Evolutionary conservation across 1,284 basidiomycete genomes (phyloP), one percentile per base, ranked within the genome.

Genomic region (Leccinum angustisporum): DNA sequence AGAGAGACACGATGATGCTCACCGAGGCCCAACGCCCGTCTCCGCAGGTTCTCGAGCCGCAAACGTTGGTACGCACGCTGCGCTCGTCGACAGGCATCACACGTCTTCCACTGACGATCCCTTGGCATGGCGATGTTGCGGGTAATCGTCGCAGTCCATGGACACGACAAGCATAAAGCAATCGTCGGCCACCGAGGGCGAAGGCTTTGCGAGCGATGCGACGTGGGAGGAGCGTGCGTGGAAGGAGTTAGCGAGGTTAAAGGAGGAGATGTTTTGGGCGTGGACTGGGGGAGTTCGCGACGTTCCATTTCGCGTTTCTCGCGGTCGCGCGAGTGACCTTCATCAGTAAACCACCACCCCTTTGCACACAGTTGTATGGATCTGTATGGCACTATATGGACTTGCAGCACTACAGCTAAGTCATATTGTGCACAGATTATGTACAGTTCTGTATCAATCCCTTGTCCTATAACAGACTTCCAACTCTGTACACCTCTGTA

Each of bases 201-300:
- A 70, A 56, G 67, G 72, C 5, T 86, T 82, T 58, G 80, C 87
- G 21, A 83, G 86, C 16, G 85, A 88, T 48, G 78, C 84, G 25
- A 89, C 86, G 3, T 97, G 94, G 95, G 95, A 97, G 76, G 92
- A 93, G 71, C 84, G 89, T 63, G 89, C 91, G 48, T 97, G 94
- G 94, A 89, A 86, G 69, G 90, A 94, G 77, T 76, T 97, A 14
- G 81, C 91, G 8, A 83, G 83, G 60, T 75, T 97, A 66, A 88
- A 90, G 68, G 94, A 97, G 77, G 90, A 90, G 58, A 94, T 97
- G 90, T 95, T 92, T 77, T 94, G 87, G 86, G 90, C 94, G 38
- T 79, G 94, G 58, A 78, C 95, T 36, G 94, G 94, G 1, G 86
- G 85, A n/a, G n/a, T n/a, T n/a, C n/a, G n/a, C n/a, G n/a, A n/a